Evolutionary conservation across 306 rosid species (phyloP), one percentile per base, ranked within the genome.

Genomic region (Fragaria ananassa): DNA sequence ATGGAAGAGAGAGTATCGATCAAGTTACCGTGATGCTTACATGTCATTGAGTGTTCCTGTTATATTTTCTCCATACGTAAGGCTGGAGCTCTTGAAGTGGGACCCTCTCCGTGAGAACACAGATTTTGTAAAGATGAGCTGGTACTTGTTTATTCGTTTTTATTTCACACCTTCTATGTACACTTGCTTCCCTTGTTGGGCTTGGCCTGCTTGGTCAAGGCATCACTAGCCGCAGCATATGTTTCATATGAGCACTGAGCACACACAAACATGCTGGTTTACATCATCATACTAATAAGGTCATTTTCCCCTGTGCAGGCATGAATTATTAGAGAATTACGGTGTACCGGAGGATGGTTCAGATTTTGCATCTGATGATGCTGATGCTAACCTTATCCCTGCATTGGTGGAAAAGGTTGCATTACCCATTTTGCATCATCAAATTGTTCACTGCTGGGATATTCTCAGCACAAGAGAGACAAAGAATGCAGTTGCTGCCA

Each of bases 31-130:
- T 34, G 97, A 95, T 82, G 96, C 98, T 71, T 95, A 95, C 82
- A 89, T 95, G 93, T 87, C 96, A 56, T 81, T 92, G 65, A 95
- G 97, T 83, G 88, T 82, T 88, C 96, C 97, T 46, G 70, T 87
- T 81, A 81, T 95, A 81, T 95, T 95, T 87, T 90, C 97, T 79
- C 98, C 98, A 12, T 95, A 90, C 76, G 96, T 92, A 67, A 90
- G 97, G 79, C 85, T 95, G 84, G 98, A 95, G 83, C 98, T 95
- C 27, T 80, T 95, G 88, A 90, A 91, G 83, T 95, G 98, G 97
- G 96, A 95, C 71, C 97, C 98, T 61, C 98, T 95, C 14, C 92
- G 35, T 74, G 91, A 87, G 86, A 92, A 86, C 79, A 76, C 88
- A 80, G 97, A 89, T 79, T 89, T 95, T 86, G 83, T 86, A 62